Percentiles rank a stretch among this genome's conserved stretches.
Conservation (phyloP, 345 rosid genomes). For the Citrus hindsii region DNA sequence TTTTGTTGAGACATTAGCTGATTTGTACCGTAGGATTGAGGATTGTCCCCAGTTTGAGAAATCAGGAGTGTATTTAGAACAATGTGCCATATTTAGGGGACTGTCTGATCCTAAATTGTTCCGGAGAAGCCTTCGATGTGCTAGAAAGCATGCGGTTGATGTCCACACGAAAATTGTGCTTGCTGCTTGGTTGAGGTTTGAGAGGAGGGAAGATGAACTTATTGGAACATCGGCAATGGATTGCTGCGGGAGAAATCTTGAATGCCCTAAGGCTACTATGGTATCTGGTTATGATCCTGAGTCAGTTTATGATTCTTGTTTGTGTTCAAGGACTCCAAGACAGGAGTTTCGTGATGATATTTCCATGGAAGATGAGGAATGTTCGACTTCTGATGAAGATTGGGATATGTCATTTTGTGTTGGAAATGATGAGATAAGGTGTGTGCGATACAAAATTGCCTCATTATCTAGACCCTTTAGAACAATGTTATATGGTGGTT, state of each 20-base stretch:
- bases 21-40: constrained; percentile 49
- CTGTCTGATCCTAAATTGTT: constrained; percentile 70
- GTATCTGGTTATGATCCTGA: constrained; percentile 73
- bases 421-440: constrained; percentile 74
- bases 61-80: constrained; percentile 56
- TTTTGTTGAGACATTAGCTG: constrained; percentile 64
- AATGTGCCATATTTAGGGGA: constrained; percentile 70
- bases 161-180: constrained; percentile 81
- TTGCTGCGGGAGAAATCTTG: constrained; percentile 76
- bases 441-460: constrained; percentile 63
- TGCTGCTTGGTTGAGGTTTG: constrained; percentile 82
- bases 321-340: constrained; percentile 44
- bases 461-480: constrained; percentile 69
- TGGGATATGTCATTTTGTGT: constrained; percentile 72
- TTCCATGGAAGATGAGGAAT: constrained; percentile 37
- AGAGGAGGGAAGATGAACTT: constrained; percentile 94
- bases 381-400: constrained; percentile 70
- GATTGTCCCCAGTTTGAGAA: constrained; percentile 51
- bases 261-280: constrained; percentile 84
- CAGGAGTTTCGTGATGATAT: constrained; percentile 28
- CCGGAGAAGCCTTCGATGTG: constrained; percentile 66
- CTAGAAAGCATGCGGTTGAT: constrained; percentile 77
- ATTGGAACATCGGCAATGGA: constrained; percentile 72
- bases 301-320: constrained; percentile 57
- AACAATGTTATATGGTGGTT: constrained; percentile 76